phyloP scores from a whole-genome alignment of 768 basidiomycete genomes.

The Gyrodon lividus region DNA sequence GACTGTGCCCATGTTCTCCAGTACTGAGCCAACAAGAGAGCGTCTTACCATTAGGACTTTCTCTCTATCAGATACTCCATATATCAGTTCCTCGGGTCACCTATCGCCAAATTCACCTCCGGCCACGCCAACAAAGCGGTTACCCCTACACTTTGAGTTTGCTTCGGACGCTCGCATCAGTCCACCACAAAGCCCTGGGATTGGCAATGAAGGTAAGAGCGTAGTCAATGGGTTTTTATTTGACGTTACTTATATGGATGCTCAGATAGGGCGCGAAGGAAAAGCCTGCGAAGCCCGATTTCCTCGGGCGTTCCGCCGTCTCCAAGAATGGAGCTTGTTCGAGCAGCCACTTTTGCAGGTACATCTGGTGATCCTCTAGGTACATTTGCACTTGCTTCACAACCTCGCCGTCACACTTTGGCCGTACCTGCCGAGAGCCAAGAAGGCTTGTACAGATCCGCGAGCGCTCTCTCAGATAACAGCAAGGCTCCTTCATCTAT shows the following conservation, averaged over 20 bases:
- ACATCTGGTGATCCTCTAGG: constrained; percentile 7
- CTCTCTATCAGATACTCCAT: constrained; percentile 3
- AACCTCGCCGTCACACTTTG: constrained; percentile 8
- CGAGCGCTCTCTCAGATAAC: constrained; percentile 9
- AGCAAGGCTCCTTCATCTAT: constrained; percentile 2
- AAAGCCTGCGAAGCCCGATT: constrained; percentile 4
- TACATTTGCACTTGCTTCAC: not conserved
- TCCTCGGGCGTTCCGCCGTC: not conserved
- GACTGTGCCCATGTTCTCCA: not conserved
- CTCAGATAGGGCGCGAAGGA: constrained; percentile 5
- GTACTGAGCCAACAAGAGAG: constrained; percentile 4
- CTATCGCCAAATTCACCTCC: constrained; percentile 4
- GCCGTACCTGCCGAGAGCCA: constrained; percentile 7
- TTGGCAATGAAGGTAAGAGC: constrained; percentile 4
- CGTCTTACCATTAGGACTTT: constrained; percentile 3
- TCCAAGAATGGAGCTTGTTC: constrained; percentile 1
- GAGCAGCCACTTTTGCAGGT: constrained; percentile 11
- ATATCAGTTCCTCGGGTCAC: constrained; percentile 7
- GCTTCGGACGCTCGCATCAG: not conserved
- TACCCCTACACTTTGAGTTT: constrained; percentile 1
- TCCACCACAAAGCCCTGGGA: not conserved
- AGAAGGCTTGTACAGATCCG: constrained; percentile 2
- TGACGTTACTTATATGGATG: not conserved
- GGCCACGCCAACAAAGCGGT: not conserved
- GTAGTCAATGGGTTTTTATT: too few species aligned